Percentiles rank a stretch among this genome's conserved stretches.
Evolutionary conservation across 441 rosid genomes (phyloP).

Genomic region (Jatropha podagrica): DNA sequence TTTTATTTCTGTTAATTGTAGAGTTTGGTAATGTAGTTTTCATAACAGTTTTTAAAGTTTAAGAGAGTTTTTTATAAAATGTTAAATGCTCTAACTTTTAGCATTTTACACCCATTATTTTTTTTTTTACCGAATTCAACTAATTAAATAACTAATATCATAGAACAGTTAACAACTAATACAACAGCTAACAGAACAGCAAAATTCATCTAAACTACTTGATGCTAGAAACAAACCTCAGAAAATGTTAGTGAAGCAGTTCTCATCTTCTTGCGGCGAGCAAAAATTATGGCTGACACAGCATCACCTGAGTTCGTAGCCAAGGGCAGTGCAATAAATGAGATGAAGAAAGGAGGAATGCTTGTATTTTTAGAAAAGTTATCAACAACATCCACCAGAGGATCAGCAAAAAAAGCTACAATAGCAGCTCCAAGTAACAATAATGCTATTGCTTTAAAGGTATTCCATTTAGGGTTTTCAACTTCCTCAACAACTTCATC

Average conservation of each 20-base stretch:
- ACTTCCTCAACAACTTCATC: constrained; percentile 33
- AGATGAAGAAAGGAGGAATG: constrained; percentile 89
- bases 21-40: too few species aligned
- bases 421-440: constrained; percentile 63
- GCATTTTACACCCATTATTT: too few species aligned
- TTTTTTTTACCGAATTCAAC: too few species aligned
- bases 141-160: too few species aligned
- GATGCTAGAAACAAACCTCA: constrained; percentile 31
- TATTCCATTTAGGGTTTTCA: constrained; percentile 43
- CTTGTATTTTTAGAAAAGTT: constrained; percentile 74
- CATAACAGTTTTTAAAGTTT: too few species aligned
- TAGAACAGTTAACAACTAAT: too few species aligned
- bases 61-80: too few species aligned
- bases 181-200: neutral
- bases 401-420: constrained; percentile 87
- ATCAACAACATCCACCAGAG: constrained; percentile 77
- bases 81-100: too few species aligned
- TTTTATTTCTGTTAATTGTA: too few species aligned
- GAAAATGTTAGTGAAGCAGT: constrained; percentile 79
- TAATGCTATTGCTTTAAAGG: constrained; percentile 59
- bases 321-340: constrained; percentile 75
- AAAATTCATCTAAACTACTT: too few species aligned
- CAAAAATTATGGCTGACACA: constrained; percentile 69
- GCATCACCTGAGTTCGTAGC: constrained; percentile 92
- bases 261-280: constrained; percentile 60